Conservation (phyloP, 805 yeast species). For the Komagataella pseudopastoris region DNA sequence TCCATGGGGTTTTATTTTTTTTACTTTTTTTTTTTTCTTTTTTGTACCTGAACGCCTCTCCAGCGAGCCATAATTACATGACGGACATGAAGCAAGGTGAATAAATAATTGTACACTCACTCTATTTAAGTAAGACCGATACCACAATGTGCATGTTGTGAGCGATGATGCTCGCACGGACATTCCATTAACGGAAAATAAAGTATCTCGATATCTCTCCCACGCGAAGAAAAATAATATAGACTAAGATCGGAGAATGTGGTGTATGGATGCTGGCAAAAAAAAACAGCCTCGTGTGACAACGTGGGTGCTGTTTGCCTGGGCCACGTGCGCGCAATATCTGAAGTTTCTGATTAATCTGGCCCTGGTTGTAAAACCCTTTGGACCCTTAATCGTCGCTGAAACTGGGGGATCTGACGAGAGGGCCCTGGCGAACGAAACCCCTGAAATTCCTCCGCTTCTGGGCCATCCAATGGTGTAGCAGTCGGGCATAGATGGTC, state of each 20-base stretch:
- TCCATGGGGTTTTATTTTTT: too few species aligned
- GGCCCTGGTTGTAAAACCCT: neutral
- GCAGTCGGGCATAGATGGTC: too few species aligned
- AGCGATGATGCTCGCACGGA: neutral
- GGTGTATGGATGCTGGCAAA: neutral
- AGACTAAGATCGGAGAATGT: neutral
- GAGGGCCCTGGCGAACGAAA: neutral
- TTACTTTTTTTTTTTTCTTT: too few species aligned
- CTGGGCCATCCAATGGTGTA: neutral
- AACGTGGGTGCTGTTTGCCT: neutral
- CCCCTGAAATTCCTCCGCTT: neutral
- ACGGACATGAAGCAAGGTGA: too few species aligned
- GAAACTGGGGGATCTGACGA: neutral
- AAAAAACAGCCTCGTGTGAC: neutral
- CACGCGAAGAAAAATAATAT: neutral
- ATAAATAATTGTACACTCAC: too few species aligned
- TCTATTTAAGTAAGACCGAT: neutral
- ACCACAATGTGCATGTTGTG: neutral
- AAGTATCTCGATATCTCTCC: too few species aligned
- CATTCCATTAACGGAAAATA: neutral
- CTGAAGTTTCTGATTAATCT: neutral
- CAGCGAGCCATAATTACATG: too few species aligned
- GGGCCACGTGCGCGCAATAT: neutral
- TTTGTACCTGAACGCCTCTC: neutral
- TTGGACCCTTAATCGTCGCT: neutral